Evolutionary conservation across 2,329 filamentous ascomycete genomes (phyloP), one percentile per base, ranked within the genome.

Genomic region (Capronia americana): DNA sequence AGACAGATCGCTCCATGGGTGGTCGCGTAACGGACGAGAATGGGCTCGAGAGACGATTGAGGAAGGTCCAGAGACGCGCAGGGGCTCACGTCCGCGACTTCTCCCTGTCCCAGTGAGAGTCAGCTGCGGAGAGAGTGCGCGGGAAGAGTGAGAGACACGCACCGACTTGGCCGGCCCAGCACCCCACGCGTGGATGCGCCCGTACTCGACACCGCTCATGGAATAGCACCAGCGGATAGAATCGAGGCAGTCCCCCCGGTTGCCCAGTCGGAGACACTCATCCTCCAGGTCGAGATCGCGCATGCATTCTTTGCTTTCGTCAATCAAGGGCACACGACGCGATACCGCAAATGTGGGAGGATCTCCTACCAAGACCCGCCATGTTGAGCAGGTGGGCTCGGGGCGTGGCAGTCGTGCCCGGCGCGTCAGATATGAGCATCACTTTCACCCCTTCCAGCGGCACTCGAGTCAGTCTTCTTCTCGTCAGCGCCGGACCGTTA

Each of bases 201-300:
- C 80, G 68, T 76, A 81, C 66, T 82, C 80, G 53, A 79, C 77
- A 8, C 80, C 80, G 20, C 76, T 76, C 76, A 82, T 79, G 56
- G 72, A 74, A 64, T 78, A 76, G 70, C 78, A 80, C 78, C 78
- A 82, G 11, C 78, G 74, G 10, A 77, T 80, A 65, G 81, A 76
- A 61, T 69, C 64, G 75, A 81, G 78, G 61, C 67, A 69, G 14
- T 76, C 71, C 3, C 73, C 74, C 2, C 70, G 63, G 0, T 78
- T 77, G 0, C 79, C 78, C 7, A 12, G 76, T 75, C 23, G 76
- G 3, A 73, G 32, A 57, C 74, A 74, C 26, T 78, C 75, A 4
- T 77, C 75, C 46, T 80, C 79, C 11, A 82, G 73, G 2, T 77
- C 80, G 50, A 82, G 79, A 66, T 82, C 80, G 26, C 80, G 77